Base-by-base conservation (phyloP, 208 protist genomes). In the Acanthamoeba castellanii region DNA sequence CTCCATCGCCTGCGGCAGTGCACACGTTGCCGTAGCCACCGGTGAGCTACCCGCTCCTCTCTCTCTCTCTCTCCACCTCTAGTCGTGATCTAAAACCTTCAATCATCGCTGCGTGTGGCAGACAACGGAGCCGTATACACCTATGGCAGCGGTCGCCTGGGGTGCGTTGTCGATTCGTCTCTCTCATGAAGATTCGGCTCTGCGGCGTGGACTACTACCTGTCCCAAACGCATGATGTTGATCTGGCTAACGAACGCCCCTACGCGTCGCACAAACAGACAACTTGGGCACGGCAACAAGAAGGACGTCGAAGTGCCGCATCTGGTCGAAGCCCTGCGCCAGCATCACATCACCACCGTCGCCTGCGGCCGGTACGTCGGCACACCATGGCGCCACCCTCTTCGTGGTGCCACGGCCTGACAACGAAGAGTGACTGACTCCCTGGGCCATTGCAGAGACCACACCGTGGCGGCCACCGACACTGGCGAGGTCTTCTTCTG, bases 261-360 rank as follows among this genome's bases (percentile, higher is more conserved):
- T 3, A 57, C 50, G 7, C 16, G 50, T 1, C 9, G 20, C 9
- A 30, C 9, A 76, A 0, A 76, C 72, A 42, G 74, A 32, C 74
- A 82, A 82, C 74, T 82, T 9, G 74, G 74, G 0, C 74, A 82
- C 6, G 74, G 74, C 74, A n/a, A 82, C 22, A 82, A 82, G n/a
- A 82, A 82, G 42, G 74, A 82, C 74, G 22, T n/a, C 32, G 74
- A 42, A 8, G 32, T 42, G 32, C 74, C 74, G 30, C 74, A 25
- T n/a, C 42, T 82, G 4, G 74, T 82, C 18, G 74, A 82, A 14
- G 32, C 74, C 37, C 22, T 82, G 74, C 74, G 74, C 3, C 25
- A 82, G 74, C 74, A 82, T n/a, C 20, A 42, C 74, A 3, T 82
- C 74, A 82, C n/a, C 32, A 82, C 16, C 14, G 74, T 82, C 42